phyloP scores from a whole-genome alignment of 78 protist genomes.

The Mastigamoeba balamuthi region DNA sequence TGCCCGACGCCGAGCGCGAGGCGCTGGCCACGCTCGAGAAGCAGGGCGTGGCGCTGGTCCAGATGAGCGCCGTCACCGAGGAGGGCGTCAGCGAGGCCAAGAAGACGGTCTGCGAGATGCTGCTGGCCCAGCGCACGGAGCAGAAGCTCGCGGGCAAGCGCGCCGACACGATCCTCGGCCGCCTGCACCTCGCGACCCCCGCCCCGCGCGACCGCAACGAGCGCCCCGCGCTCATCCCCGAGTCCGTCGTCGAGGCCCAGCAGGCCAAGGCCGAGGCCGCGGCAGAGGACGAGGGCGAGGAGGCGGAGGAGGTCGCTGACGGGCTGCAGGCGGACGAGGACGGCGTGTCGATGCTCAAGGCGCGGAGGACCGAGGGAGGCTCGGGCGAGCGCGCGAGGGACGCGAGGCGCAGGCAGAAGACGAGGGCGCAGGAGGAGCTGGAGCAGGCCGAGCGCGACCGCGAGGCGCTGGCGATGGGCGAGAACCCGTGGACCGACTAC shows the following conservation, averaged over 20 bases:
- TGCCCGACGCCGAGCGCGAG: slow-evolving; percentile 41
- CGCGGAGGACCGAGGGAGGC: no score
- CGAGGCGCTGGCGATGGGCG: background rate
- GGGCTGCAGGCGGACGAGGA: slow-evolving; percentile 9
- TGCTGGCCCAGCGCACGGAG: slow-evolving; percentile 74
- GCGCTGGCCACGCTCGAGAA: slow-evolving; percentile 8
- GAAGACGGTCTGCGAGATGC: slow-evolving; percentile 76
- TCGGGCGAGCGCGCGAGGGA: no score
- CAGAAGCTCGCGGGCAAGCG: slow-evolving; percentile 9
- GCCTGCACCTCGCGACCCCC: slow-evolving; percentile 81
- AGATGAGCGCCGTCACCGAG: slow-evolving; percentile 61
- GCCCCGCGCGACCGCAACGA: slow-evolving; percentile 45
- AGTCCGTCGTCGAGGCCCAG: slow-evolving; percentile 3
- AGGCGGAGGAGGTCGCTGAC: slow-evolving; percentile 8
- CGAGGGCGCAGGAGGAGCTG: background rate
- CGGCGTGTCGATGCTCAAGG: no score
- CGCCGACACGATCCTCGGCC: slow-evolving; percentile 11
- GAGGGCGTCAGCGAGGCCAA: slow-evolving; percentile 60
- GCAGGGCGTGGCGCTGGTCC: slow-evolving; percentile 10
- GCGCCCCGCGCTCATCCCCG: slow-evolving; percentile 63
- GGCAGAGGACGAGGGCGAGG: slow-evolving; percentile 11
- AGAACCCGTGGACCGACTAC: background rate
- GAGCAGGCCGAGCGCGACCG: background rate
- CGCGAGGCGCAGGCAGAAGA: no score
- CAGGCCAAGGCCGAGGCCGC: background rate